Percentiles rank a stretch among this genome's conserved stretches.
Evolutionary conservation across 768 basidiomycete species (phyloP).

Genomic region (Russula virescens): DNA sequence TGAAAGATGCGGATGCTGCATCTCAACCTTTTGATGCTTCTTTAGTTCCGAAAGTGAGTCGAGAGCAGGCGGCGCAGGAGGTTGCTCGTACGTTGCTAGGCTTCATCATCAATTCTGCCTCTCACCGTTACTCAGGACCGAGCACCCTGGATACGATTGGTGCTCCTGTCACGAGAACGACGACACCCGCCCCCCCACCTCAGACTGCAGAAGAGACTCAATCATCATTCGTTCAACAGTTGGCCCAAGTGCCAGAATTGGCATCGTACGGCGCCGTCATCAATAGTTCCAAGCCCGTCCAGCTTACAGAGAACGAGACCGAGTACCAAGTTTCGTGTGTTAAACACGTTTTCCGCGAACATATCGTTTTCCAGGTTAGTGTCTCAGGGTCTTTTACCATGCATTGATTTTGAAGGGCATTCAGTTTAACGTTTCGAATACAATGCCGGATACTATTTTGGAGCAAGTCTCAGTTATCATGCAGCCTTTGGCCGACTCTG

Average conservation of each 20-base stretch:
- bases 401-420: slow-evolving; percentile 16
- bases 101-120: neutral
- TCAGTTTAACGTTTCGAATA: slow-evolving; percentile 97
- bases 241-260: slow-evolving; percentile 83
- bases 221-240: slow-evolving; percentile 81
- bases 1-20: slow-evolving; percentile 71
- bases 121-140: slow-evolving; percentile 47
- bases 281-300: slow-evolving; percentile 69
- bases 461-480: slow-evolving; percentile 94
- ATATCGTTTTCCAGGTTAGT: slow-evolving; percentile 92
- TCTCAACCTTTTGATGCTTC: slow-evolving; percentile 77
- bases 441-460: slow-evolving; percentile 89
- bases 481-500: slow-evolving; percentile 69
- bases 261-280: slow-evolving; percentile 78
- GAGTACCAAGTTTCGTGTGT: slow-evolving; percentile 97
- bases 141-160: slow-evolving; percentile 83
- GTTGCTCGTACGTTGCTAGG: slow-evolving; percentile 63
- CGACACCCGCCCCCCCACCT: slow-evolving; percentile 56
- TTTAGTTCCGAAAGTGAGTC: slow-evolving; percentile 89
- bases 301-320: slow-evolving; percentile 93
- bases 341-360: slow-evolving; percentile 94
- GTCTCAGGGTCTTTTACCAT: neutral
- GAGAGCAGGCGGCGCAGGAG: slow-evolving; percentile 85
- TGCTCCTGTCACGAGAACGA: slow-evolving; percentile 56
- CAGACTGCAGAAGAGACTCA: slow-evolving; percentile 85